phyloP scores from a whole-genome alignment of 768 basidiomycete species.

The Boletus fagicola region DNA sequence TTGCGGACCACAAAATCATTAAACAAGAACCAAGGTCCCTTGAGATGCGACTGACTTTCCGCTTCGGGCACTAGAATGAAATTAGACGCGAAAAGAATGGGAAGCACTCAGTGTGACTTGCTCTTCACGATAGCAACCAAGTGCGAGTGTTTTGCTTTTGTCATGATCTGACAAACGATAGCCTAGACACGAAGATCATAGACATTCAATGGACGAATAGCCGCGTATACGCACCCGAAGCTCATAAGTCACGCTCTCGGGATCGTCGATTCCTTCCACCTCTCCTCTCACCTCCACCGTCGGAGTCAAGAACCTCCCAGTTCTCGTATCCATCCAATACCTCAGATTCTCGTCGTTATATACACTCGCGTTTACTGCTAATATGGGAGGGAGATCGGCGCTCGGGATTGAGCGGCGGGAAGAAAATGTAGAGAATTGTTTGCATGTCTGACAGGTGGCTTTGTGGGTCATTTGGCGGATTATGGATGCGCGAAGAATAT shows the following conservation, averaged over 20 bases:
- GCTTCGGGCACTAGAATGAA: conserved; percentile 62
- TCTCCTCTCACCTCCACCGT: conserved; percentile 58
- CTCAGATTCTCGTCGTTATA: conserved; percentile 70
- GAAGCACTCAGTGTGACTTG: conserved; percentile 19
- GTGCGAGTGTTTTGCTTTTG: conserved; percentile 73
- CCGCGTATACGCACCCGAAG: conserved; percentile 56
- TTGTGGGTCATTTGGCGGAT: conserved; percentile 82
- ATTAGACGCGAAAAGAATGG: background rate
- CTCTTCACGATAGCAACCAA: conserved; percentile 87
- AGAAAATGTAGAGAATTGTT: conserved; percentile 69
- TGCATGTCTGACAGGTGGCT: conserved; percentile 82
- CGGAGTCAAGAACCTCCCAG: conserved; percentile 54
- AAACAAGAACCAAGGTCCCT: conserved; percentile 87
- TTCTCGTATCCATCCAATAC: conserved; percentile 65
- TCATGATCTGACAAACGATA: conserved; percentile 74
- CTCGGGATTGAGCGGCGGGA: conserved; percentile 65
- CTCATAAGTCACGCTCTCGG: conserved; percentile 59
- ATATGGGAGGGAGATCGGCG: conserved; percentile 71
- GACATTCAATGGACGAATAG: background rate
- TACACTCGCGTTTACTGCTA: conserved; percentile 84
- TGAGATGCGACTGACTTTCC: conserved; percentile 39
- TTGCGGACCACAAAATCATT: conserved; percentile 93
- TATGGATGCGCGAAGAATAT: conserved; percentile 72
- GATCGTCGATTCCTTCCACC: conserved; percentile 56
- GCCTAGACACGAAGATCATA: conserved; percentile 45